These are phyloP conservation scores for Phytophthora megakarya DNA, from an alignment of 352 stramenopile species.

Conservation along the genomic window DNA sequence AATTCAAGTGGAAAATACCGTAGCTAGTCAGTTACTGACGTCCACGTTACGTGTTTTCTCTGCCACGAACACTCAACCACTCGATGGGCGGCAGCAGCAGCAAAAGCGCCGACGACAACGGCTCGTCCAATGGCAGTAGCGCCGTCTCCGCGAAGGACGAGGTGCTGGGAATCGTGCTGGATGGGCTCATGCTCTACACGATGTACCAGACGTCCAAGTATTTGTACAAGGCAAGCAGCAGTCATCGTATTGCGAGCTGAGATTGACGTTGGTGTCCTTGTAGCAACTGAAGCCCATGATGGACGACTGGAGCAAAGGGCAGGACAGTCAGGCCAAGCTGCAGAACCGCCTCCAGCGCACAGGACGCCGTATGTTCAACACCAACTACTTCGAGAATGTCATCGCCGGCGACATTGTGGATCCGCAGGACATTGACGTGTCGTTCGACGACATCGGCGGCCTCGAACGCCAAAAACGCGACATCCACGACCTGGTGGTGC, in stretches of 20 bases:
- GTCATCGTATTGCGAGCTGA: not conserved
- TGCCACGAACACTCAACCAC: slow-evolving; percentile 13
- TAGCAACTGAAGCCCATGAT: slow-evolving; percentile 84
- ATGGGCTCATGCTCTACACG: slow-evolving; percentile 82
- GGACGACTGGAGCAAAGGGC: slow-evolving; percentile 73
- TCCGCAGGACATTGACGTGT: slow-evolving; percentile 89
- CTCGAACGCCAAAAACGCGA: slow-evolving; percentile 96
- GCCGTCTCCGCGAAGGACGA: slow-evolving; percentile 58
- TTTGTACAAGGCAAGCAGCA: slow-evolving; percentile 67
- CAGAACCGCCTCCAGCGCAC: slow-evolving; percentile 73
- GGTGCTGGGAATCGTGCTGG: slow-evolving; percentile 73
- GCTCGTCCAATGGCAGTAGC: slow-evolving; percentile 8
- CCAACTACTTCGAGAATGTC: slow-evolving; percentile 89
- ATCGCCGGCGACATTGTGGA: slow-evolving; percentile 96
- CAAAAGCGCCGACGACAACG: slow-evolving; percentile 47
- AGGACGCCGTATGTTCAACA: slow-evolving; percentile 69
- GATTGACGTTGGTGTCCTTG: not conserved
- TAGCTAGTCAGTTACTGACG: not conserved
- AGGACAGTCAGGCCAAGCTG: slow-evolving; percentile 70
- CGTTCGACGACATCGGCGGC: slow-evolving; percentile 96
- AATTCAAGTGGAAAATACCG: slow-evolving; percentile 8
- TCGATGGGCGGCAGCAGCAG: slow-evolving; percentile 62
- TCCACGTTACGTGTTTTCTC: slow-evolving; percentile 7
- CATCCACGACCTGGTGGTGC: slow-evolving; percentile 96
- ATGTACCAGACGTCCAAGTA: slow-evolving; percentile 86